A percentile compares a stretch with the other conserved stretches of the same genome.
Conservation (phyloP, 2,329 filamentous ascomycete species). For the Ambrosiella xylebori region DNA sequence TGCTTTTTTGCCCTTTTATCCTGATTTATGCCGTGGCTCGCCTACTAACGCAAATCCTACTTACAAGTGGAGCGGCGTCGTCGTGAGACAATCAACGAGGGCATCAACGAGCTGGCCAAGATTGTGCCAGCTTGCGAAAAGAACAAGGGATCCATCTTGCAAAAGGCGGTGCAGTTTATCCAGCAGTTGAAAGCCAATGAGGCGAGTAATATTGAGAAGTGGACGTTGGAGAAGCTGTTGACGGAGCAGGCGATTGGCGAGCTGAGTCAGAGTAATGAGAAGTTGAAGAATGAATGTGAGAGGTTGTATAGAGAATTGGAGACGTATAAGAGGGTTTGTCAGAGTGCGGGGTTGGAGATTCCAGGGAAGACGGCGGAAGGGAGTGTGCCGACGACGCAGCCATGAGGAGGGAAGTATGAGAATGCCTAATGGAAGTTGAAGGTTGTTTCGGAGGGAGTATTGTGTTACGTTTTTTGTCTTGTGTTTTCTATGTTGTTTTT, state of each 20-base stretch:
- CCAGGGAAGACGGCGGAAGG: conserved; percentile 11
- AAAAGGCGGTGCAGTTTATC: conserved; percentile 87
- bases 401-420: neutral
- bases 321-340: conserved; percentile 56
- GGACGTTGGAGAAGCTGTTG: conserved; percentile 77
- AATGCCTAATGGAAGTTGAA: neutral
- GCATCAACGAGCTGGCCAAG: conserved; percentile 94
- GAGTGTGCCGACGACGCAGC: neutral
- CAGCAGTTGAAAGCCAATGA: conserved; percentile 89
- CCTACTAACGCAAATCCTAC: conserved; percentile 16
- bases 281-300: conserved; percentile 66
- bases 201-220: conserved; percentile 83
- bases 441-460: neutral
- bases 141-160: conserved; percentile 93
- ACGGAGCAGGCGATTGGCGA: conserved; percentile 82
- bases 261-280: conserved; percentile 72
- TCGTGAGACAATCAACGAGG: conserved; percentile 95
- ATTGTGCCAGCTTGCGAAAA: conserved; percentile 97
- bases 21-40: neutral
- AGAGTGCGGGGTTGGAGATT: conserved; percentile 36
- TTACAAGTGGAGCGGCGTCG: conserved; percentile 75
- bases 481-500: neutral
- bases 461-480: neutral
- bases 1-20: neutral
- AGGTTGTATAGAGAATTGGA: conserved; percentile 61